phyloP scores from a whole-genome alignment of 768 basidiomycete genomes.

The Amanita brunnescens region DNA sequence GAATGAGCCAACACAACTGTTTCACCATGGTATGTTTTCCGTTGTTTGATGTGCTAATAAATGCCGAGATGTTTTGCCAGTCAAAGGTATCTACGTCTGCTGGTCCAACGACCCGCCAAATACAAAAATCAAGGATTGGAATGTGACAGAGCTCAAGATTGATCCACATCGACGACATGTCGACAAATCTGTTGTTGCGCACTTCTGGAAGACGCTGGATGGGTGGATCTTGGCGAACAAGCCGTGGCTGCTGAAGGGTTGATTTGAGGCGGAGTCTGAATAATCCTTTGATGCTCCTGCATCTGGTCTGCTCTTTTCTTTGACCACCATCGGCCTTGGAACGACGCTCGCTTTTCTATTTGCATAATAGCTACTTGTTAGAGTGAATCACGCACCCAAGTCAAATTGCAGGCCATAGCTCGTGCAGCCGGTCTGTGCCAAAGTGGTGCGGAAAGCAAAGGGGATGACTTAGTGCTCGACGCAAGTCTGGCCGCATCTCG shows the following conservation, averaged over 20 bases:
- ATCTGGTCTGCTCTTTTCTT: too few relatives aligned
- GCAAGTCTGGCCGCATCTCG: slow-evolving; percentile 2
- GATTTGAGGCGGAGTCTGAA: slow-evolving; percentile 5
- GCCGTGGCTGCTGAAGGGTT: slow-evolving; percentile 53
- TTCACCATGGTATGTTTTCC: slow-evolving; percentile 72
- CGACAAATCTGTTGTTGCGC: slow-evolving; percentile 90
- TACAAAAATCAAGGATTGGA: slow-evolving; percentile 89
- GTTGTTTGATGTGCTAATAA: background rate
- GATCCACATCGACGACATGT: slow-evolving; percentile 85
- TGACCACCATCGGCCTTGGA: background rate
- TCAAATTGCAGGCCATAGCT: slow-evolving; percentile 9
- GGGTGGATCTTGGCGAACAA: slow-evolving; percentile 77
- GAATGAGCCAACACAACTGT: slow-evolving; percentile 85
- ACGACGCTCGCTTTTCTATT: background rate
- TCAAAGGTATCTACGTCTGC: slow-evolving; percentile 93
- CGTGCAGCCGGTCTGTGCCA: slow-evolving; percentile 7
- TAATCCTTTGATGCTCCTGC: background rate
- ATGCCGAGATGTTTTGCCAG: slow-evolving; percentile 28
- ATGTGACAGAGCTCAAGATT: slow-evolving; percentile 94
- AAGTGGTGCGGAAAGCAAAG: slow-evolving; percentile 11
- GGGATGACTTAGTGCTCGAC: slow-evolving; percentile 15
- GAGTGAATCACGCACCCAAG: slow-evolving; percentile 6
- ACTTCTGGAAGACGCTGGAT: slow-evolving; percentile 93
- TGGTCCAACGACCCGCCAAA: slow-evolving; percentile 92
- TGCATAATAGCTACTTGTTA: background rate